A percentile compares a stretch with the other conserved stretches of the same genome.
These are phyloP conservation scores for Pythium apleroticum DNA, from an alignment of 352 stramenopile genomes.

Conservation along the genomic window DNA sequence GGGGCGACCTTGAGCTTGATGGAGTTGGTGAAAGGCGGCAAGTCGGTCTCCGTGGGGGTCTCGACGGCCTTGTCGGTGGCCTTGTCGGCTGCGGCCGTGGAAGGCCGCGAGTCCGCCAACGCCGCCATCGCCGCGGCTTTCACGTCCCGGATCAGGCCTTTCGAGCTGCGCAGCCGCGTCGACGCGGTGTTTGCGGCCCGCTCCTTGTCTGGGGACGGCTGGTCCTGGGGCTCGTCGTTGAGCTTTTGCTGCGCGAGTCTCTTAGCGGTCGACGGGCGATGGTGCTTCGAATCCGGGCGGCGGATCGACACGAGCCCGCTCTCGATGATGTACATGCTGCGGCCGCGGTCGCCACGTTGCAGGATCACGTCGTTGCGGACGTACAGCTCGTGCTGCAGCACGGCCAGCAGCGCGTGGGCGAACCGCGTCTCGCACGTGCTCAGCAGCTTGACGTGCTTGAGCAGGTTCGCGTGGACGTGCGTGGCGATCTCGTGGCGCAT, in stretches of 20 bases:
- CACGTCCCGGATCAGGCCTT: constrained; percentile 16
- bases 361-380: constrained; percentile 54
- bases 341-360: constrained; percentile 39
- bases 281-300: constrained; percentile 6
- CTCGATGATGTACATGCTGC: constrained; percentile 57
- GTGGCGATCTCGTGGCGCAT: constrained; percentile 37
- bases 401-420: constrained; percentile 31
- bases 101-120: not conserved
- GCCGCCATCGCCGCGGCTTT: constrained; percentile 8
- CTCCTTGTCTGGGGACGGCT: not conserved
- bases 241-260: not conserved
- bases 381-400: constrained; percentile 46
- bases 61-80: not conserved
- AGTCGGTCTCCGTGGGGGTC: not conserved
- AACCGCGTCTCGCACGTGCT: constrained; percentile 37
- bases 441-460: constrained; percentile 46
- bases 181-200: not conserved
- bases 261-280: not conserved
- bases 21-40: not conserved
- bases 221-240: not conserved
- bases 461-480: constrained; percentile 43
- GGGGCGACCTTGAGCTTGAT: constrained; percentile 15
- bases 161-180: constrained; percentile 8
- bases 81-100: not conserved
- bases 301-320: constrained; percentile 61